These are phyloP conservation scores for Kalmanozyma brasiliensis DNA, from an alignment of 1,284 basidiomycete species.

Conservation along the genomic window DNA sequence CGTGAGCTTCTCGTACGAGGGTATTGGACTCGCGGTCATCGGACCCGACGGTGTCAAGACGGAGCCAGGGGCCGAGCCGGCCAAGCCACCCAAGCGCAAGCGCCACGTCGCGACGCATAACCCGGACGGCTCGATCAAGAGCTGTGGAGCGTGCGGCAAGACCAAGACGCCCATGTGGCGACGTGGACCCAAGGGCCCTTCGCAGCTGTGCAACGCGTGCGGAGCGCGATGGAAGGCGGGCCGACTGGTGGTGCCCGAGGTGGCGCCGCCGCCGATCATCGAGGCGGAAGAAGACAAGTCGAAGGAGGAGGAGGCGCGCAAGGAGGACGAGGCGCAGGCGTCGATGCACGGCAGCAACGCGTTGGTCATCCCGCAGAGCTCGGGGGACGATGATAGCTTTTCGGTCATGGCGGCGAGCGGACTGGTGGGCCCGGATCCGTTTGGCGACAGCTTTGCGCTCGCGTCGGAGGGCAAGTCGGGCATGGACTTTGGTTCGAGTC, in stretches of 20 bases:
- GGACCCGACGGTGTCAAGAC: constrained; percentile 43
- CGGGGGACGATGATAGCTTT: constrained; percentile 29
- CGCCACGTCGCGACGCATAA: constrained; percentile 66
- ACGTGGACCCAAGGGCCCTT: constrained; percentile 61
- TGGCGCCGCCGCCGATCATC: constrained; percentile 58
- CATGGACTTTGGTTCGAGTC: constrained; percentile 27
- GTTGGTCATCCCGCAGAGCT: constrained; percentile 46
- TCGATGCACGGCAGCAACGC: constrained; percentile 51
- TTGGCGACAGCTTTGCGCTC: constrained; percentile 33
- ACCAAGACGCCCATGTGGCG: constrained; percentile 67
- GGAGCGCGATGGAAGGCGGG: constrained; percentile 66
- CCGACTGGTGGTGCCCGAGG: constrained; percentile 61
- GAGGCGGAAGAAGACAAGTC: constrained; percentile 46
- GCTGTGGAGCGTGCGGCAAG: constrained; percentile 64
- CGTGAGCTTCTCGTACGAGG: constrained; percentile 39
- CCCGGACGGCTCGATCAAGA: constrained; percentile 64
- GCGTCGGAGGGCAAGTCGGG: constrained; percentile 27
- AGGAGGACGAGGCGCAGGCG: constrained; percentile 39
- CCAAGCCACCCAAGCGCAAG: constrained; percentile 60
- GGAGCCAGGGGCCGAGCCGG: constrained; percentile 26
- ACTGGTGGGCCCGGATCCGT: constrained; percentile 24
- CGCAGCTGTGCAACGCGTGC: constrained; percentile 65
- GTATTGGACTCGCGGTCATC: constrained; percentile 32
- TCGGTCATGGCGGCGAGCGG: constrained; percentile 33
- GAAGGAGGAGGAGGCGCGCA: constrained; percentile 38